Evolutionary conservation across 2,329 filamentous ascomycete species (phyloP), one percentile per base, ranked within the genome.

Genomic region (Geosmithia flava): DNA sequence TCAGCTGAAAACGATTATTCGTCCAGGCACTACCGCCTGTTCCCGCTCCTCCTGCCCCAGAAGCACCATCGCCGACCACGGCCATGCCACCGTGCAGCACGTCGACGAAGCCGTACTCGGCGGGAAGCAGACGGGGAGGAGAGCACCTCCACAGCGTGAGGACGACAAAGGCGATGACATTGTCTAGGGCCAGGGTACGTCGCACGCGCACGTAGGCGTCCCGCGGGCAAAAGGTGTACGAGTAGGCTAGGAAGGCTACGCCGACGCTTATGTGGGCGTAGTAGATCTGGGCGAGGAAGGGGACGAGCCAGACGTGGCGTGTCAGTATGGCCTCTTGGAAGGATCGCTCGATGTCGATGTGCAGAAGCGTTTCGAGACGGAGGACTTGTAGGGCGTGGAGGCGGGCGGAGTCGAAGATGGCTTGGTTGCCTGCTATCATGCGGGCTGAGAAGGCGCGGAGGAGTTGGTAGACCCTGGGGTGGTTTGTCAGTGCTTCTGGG

Each of bases 161-260:
- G 44, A 74, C 63, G 44, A 67, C 55, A 45, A 75, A 76, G 7
- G 71, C 69, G 45, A 75, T 60, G 23, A 62, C 61, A 45, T 75
- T 75, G 48, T 70, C 63, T 3, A 68, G 51, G n/a, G 72, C 72
- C 42, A 75, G 59, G 0, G 70, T 68, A 20, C 72, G 69, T 30
- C 71, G 65, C 19, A 71, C 66, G 1, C 59, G 58, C 46, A 63
- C 62, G 53, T 68, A 74, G 0, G 58, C 64, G 3, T 58, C 52
- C 0, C 62, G 56, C 2, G 67, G 64, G 19, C 70, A 56, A 53
- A 61, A 71, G 2, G 68, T 71, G 55, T 73, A 75, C 33, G 62
- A 62, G 56, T 72, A 72, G 7, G 70, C 65, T 49, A 72, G 59
- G 57, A 75, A 75, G 39, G 60, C 55, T 19, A 72, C 62, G 20